These are phyloP conservation scores for Stemphylium vesicarium DNA, from an alignment of 2,329 filamentous ascomycete genomes.

Conservation along the genomic window DNA sequence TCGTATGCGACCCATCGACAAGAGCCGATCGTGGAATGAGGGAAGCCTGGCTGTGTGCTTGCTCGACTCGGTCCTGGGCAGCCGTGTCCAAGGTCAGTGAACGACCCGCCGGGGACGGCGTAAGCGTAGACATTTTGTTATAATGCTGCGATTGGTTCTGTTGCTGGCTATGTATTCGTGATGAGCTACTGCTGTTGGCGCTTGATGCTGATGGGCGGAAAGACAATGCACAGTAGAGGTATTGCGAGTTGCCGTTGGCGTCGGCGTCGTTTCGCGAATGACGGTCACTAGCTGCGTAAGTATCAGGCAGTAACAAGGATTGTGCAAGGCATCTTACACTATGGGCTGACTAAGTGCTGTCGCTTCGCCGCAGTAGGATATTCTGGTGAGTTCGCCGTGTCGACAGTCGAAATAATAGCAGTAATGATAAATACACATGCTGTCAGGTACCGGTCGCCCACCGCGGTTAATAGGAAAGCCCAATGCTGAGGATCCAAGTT, in stretches of 20 bases:
- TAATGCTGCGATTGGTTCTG: constrained; percentile 23
- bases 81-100: constrained; percentile 8
- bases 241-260: constrained; percentile 10
- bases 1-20: constrained; percentile 2
- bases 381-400: constrained; percentile 39
- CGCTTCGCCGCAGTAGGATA: constrained; percentile 42
- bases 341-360: constrained; percentile 26
- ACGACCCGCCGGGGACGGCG: constrained; percentile 19
- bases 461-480: constrained; percentile 12
- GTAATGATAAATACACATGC: constrained; percentile 48
- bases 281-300: constrained; percentile 25
- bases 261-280: constrained; percentile 19
- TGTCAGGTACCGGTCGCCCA: constrained; percentile 16
- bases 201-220: constrained; percentile 16
- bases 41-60: constrained; percentile 13
- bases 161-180: constrained; percentile 24
- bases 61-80: neutral
- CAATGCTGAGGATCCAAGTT: constrained; percentile 8
- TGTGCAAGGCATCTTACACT: constrained; percentile 17
- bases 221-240: constrained; percentile 10
- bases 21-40: constrained; percentile 32
- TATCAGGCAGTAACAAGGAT: neutral
- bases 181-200: constrained; percentile 18
- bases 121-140: constrained; percentile 36
- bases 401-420: constrained; percentile 41